Evolutionary conservation across 2,329 filamentous ascomycete genomes (phyloP), one percentile per base, ranked within the genome.

Genomic region (Botrytis medusae): DNA sequence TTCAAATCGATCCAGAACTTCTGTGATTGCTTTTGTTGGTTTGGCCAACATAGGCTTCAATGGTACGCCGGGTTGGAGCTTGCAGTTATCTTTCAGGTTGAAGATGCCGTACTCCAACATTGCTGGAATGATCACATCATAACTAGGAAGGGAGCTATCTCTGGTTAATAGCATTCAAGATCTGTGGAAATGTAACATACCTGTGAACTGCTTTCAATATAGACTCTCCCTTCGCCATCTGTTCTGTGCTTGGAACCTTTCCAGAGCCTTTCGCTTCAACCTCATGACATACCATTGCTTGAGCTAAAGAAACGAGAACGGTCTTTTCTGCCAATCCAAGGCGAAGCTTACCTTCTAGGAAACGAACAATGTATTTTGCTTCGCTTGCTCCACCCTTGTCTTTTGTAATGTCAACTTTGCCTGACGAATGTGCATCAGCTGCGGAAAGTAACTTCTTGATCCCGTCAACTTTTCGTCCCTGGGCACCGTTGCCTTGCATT

Each of bases 11-110:
- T 99, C 95, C 18, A 99, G 87, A 0, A 99, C 96, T 83, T 99
- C 96, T 0, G 95, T 97, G 79, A 99, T 98, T 8, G 96, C 95
- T 82, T 99, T 99, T 16, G 96, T 99, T 4, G 96, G 96, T 80
- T 98, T 98, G 32, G 96, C 96, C 84, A 99, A 87, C 96, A 99
- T 99, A 78, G 96, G 96, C 83, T 99, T 99, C 74, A 99, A 86
- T 0, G 96, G 96, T 25, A 99, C 93, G 76, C 96, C 96, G 0
- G 96, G 95, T 77, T 94, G 93, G 62, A 99, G 87, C 82, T 97
- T 97, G 87, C 96, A 98, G 73, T 92, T 89, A 16, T 97, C 92
- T 70, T 89, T 88, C 20, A 99, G 84, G 54, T 94, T 91, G 84
- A 92, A 89, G 75, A 99, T 93, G 29, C 96, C 96, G 78, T 96